Percentiles rank a stretch among this genome's conserved stretches.
phyloP scores from a whole-genome alignment of 345 rosid genomes.

The Clarkia xantiana region DNA sequence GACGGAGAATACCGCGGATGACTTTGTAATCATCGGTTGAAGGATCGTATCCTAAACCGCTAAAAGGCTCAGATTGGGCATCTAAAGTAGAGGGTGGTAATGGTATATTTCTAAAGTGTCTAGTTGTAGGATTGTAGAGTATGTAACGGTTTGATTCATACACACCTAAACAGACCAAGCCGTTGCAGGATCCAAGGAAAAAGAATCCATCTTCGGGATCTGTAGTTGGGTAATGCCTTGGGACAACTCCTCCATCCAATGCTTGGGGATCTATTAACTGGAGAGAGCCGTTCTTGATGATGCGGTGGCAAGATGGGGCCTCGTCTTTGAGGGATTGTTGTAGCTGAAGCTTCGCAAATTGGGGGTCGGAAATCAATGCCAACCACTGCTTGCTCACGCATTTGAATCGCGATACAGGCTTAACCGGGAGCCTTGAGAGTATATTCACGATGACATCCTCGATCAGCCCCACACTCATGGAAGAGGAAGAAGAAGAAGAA shows the following conservation, averaged over 20 bases:
- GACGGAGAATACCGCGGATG: background rate
- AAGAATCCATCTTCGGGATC: background rate
- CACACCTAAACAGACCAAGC: background rate
- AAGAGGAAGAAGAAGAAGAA: no score
- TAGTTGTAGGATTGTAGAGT: constrained; percentile 1
- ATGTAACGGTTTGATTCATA: background rate
- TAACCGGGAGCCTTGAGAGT: constrained; percentile 8
- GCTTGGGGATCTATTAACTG: constrained; percentile 5
- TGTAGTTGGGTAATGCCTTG: background rate
- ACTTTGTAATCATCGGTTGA: constrained; percentile 6
- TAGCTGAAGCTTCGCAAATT: constrained; percentile 6
- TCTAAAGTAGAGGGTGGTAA: background rate
- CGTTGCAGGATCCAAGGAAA: constrained; percentile 6
- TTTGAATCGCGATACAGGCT: constrained; percentile 5
- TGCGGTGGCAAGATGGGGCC: background rate
- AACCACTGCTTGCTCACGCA: constrained; percentile 9
- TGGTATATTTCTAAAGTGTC: background rate
- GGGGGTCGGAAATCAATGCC: constrained; percentile 7
- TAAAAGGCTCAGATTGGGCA: background rate
- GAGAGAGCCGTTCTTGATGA: background rate
- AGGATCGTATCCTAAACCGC: constrained; percentile 4
- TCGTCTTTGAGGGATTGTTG: background rate
- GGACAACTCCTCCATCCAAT: background rate
- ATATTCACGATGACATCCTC: constrained; percentile 4
- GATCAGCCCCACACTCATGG: background rate